Base-by-base conservation (phyloP, 2,329 filamentous ascomycete genomes). In the Hymenoscyphus fructigenus region DNA sequence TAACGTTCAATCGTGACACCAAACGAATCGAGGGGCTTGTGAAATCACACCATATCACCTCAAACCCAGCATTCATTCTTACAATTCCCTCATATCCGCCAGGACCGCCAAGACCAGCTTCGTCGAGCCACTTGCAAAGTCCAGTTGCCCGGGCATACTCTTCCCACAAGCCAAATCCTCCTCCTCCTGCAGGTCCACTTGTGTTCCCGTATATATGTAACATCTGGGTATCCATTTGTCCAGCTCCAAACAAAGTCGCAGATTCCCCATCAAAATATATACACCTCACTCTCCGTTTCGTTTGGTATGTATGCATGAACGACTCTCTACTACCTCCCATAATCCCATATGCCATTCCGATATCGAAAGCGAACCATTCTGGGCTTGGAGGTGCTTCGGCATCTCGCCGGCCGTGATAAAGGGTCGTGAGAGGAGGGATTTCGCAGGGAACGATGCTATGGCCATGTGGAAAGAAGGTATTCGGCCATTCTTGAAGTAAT, bases 341-440 rank as follows among this genome's bases (percentile, higher is more conserved):
- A 66, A 84, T 84, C 5, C 79, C 80, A 68, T 84, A 84, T n/a
- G 81, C 77, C 82, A 84, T 84, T 64, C 81, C 81, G 50, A 81
- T 74, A 69, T 84, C 82, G 67, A 84, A 81, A 5, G 82, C 80
- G 26, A 84, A 74, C 81, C 82, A 84, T 72, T 84, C 82, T 14
- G 81, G 82, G 62, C 78, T 82, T 17, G 80, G 78, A 3, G 81
- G 78, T 3, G 76, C 66, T 5, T 78, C 72, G 12, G 62, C 72
- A 65, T 82, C 80, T 66, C 72, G 73, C 53, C 81, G 73, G 14
- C 82, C 82, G 70, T 84, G 82, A 73, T 83, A 83, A 44, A 84
- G 72, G 63, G 80, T 76, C 10, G 82, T 83, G 65, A 78, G 80
- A 14, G 79, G 75, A 4, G 80, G 78, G 3, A 84, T 76, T 44